Evolutionary conservation across 2,329 filamentous ascomycete genomes (phyloP).

Genomic region (Lachnellula hyalina): DNA sequence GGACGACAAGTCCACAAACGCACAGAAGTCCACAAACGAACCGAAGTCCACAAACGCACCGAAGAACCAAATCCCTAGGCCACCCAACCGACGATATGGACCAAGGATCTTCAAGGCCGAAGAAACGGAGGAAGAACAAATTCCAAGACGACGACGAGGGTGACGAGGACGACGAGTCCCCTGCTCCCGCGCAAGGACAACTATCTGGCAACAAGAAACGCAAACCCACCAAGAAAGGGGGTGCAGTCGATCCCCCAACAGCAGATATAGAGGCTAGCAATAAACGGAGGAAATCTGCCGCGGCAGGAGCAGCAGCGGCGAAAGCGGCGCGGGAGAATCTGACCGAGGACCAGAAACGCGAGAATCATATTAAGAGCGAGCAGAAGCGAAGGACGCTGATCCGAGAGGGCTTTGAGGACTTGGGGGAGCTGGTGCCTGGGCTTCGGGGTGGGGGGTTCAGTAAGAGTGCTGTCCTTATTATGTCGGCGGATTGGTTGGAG

Average conservation of each 20-base stretch:
- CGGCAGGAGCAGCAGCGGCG: conserved; percentile 21
- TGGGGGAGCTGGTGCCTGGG: conserved; percentile 71
- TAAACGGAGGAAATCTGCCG: conserved; percentile 47
- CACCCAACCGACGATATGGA: conserved; percentile 30
- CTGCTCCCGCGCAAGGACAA: conserved; percentile 31
- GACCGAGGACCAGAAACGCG: conserved; percentile 73
- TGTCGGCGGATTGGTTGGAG: conserved; percentile 75
- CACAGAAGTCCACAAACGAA: conserved; percentile 11
- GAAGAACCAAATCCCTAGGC: conserved; percentile 14
- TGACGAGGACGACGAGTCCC: conserved; percentile 35
- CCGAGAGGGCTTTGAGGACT: conserved; percentile 74
- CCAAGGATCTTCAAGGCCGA: conserved; percentile 37
- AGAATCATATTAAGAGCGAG: conserved; percentile 83
- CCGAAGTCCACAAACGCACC: conserved; percentile 38
- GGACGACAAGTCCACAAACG: conserved; percentile 46
- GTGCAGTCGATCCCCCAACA: conserved; percentile 16
- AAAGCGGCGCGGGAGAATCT: conserved; percentile 57
- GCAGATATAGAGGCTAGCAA: conserved; percentile 17
- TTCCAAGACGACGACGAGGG: conserved; percentile 42
- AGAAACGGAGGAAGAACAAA: conserved; percentile 53
- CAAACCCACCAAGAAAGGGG: conserved; percentile 25
- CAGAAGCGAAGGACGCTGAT: conserved; percentile 79
- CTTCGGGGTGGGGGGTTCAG: conserved; percentile 70
- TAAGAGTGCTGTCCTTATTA: conserved; percentile 73
- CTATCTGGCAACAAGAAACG: conserved; percentile 28